Evolutionary conservation across 768 basidiomycete genomes (phyloP).

Genomic region (Mycena floridula): DNA sequence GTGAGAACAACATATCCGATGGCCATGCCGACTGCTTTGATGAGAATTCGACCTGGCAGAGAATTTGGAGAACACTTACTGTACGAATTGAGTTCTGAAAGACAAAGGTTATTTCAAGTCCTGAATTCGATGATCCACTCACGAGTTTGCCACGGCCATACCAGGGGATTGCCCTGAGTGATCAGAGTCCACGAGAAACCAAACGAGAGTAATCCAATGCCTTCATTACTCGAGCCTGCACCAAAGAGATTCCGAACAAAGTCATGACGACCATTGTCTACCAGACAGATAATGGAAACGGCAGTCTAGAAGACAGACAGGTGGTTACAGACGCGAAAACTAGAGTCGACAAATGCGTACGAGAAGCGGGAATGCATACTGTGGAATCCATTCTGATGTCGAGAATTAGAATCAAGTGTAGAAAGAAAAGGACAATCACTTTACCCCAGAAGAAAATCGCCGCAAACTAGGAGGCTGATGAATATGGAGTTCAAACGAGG

Average conservation of each 20-base stretch:
- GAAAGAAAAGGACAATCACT: neutral
- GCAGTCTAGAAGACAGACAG: constrained; percentile 34
- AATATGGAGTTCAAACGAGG: neutral
- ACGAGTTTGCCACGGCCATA: constrained; percentile 53
- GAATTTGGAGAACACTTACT: constrained; percentile 20
- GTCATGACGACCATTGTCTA: constrained; percentile 37
- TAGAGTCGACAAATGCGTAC: neutral
- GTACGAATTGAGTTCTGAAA: constrained; percentile 35
- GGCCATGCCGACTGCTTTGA: constrained; percentile 43
- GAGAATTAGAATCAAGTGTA: neutral
- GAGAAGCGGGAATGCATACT: constrained; percentile 17
- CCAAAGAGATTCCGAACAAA: constrained; percentile 36
- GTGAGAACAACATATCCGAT: constrained; percentile 40
- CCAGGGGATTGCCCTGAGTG: constrained; percentile 46
- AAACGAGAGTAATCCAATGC: constrained; percentile 42
- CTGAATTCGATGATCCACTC: constrained; percentile 12
- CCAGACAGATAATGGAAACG: constrained; percentile 41
- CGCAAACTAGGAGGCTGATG: constrained; percentile 19
- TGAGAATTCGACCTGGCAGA: too few species aligned
- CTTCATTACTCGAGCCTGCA: constrained; percentile 46
- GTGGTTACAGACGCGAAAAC: neutral
- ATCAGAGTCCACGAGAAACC: constrained; percentile 48
- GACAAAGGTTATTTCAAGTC: neutral
- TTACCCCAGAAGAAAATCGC: constrained; percentile 40
- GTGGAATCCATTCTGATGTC: constrained; percentile 12